Conservation (phyloP, 345 rosid genomes). For the Turritis glabra region DNA sequence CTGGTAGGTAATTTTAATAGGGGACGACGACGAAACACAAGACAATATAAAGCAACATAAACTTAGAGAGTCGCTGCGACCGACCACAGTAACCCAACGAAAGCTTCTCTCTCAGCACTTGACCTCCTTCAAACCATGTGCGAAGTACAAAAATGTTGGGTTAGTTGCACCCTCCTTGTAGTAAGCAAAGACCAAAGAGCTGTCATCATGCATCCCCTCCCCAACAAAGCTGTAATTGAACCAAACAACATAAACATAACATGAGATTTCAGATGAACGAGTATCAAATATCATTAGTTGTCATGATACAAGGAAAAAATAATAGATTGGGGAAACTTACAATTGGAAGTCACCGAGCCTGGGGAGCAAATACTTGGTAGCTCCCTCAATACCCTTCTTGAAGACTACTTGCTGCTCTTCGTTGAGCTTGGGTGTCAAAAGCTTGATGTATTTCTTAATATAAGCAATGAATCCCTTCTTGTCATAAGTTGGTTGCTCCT, state of each 20-base stretch:
- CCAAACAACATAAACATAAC: neutral
- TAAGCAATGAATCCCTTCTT: slow-evolving; percentile 76
- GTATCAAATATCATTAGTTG: neutral
- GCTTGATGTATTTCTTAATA: slow-evolving; percentile 79
- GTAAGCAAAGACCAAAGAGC: slow-evolving; percentile 78
- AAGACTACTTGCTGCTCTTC: slow-evolving; percentile 55
- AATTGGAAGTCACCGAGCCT: slow-evolving; percentile 89
- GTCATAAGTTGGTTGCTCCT: slow-evolving; percentile 96
- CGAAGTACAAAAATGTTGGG: slow-evolving; percentile 94
- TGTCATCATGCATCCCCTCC: slow-evolving; percentile 88
- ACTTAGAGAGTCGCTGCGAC: slow-evolving; percentile 34
- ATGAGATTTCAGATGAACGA: neutral
- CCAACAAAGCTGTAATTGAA: slow-evolving; percentile 75
- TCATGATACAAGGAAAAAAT: neutral
- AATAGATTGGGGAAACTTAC: slow-evolving; percentile 45
- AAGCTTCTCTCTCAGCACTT: slow-evolving; percentile 65
- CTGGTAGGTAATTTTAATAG: slow-evolving; percentile 14
- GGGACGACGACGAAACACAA: slow-evolving; percentile 13
- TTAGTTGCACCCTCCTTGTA: slow-evolving; percentile 93
- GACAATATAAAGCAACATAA: slow-evolving; percentile 11
- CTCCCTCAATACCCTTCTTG: slow-evolving; percentile 89
- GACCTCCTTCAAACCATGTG: slow-evolving; percentile 83
- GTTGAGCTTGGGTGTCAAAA: slow-evolving; percentile 58
- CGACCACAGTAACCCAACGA: slow-evolving; percentile 17
- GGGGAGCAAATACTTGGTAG: slow-evolving; percentile 79